Conservation (phyloP, 805 yeast genomes). For the Candida verbasci region DNA sequence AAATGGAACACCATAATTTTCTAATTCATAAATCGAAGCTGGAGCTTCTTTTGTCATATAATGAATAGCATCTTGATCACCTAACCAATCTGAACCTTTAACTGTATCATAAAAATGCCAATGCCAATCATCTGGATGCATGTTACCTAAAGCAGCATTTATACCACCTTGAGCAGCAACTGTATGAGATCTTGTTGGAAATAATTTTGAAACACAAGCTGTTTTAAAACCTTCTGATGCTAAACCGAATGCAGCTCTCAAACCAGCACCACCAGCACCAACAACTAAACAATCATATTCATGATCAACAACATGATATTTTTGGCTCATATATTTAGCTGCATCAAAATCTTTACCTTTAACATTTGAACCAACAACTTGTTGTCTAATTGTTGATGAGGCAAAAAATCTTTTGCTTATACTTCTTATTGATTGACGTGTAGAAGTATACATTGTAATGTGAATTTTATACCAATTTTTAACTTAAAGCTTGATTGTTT, state of each 20-base stretch:
- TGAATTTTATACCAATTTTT: no score
- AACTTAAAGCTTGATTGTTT: no score
- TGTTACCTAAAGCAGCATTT: constrained; percentile 97
- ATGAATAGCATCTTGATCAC: constrained; percentile 99
- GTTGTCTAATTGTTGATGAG: constrained; percentile 24
- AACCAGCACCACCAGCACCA: constrained; percentile 99
- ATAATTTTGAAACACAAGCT: constrained; percentile 94
- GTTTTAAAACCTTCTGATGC: constrained; percentile 97
- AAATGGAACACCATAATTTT: constrained; percentile 98
- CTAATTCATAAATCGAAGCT: constrained; percentile 89
- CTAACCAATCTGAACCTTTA: constrained; percentile 99
- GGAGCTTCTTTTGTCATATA: constrained; percentile 99
- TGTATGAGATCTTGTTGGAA: constrained; percentile 98
- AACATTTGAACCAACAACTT: constrained; percentile 34
- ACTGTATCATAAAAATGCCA: constrained; percentile 99
- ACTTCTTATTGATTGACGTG: constrained; percentile 3
- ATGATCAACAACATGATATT: constrained; percentile 93
- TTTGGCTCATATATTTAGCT: constrained; percentile 45
- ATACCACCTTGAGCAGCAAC: constrained; percentile 99
- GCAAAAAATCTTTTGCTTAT: constrained; percentile 18
- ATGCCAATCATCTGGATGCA: constrained; percentile 98
- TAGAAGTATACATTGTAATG: constrained; percentile 9
- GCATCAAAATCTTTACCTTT: constrained; percentile 39
- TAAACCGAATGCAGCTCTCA: constrained; percentile 96
- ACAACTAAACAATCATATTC: constrained; percentile 97